These are phyloP conservation scores for Diospyros lotus DNA, from an alignment of 148 eudicot species.

Conservation along the genomic window DNA sequence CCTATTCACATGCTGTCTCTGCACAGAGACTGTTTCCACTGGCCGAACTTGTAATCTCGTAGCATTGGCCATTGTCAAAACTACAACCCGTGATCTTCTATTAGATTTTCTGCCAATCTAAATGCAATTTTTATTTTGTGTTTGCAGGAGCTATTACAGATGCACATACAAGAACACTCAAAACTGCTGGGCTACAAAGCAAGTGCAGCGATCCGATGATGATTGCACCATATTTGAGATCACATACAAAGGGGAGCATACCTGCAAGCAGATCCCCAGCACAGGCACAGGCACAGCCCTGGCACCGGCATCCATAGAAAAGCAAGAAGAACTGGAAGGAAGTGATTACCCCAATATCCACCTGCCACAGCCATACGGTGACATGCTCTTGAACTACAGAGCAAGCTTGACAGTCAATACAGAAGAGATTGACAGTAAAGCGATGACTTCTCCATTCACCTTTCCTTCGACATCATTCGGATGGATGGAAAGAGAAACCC, in stretches of 20 bases:
- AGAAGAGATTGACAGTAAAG: constrained; percentile 33
- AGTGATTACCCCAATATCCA: constrained; percentile 18
- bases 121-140: neutral
- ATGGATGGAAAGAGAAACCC: constrained; percentile 20
- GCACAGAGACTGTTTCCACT: no score
- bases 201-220: constrained; percentile 60
- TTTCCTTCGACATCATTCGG: constrained; percentile 29
- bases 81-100: constrained; percentile 4
- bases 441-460: constrained; percentile 32
- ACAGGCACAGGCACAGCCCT: constrained; percentile 22
- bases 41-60: no score
- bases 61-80: constrained; percentile 26
- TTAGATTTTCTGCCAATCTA: no score
- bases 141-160: constrained; percentile 67
- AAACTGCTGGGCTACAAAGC: constrained; percentile 26
- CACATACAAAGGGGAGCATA: constrained; percentile 75
- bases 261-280: constrained; percentile 36
- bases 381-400: constrained; percentile 33
- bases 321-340: constrained; percentile 30
- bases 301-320: constrained; percentile 34
- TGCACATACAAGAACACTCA: constrained; percentile 69
- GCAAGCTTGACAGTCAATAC: constrained; percentile 44
- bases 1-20: neutral
- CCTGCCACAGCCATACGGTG: constrained; percentile 25
- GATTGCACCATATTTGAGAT: constrained; percentile 64